Evolutionary conservation across 108 stramenopile genomes (phyloP), one percentile per base, ranked within the genome.

Genomic region (Pseudonitzschia delicatissima): DNA sequence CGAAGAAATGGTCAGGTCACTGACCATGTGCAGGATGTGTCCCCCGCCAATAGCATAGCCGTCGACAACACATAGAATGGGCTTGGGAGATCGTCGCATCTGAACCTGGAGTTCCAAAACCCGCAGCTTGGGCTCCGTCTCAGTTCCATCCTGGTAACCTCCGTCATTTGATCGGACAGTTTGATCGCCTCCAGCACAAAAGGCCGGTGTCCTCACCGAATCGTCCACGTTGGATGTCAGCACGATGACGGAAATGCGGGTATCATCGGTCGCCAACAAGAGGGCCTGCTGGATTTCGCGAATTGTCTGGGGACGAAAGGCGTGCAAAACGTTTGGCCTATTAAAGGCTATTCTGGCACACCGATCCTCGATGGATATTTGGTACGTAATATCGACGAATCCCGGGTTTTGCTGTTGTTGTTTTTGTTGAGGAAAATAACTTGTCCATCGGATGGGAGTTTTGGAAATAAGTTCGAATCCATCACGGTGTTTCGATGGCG

Each of bases 41-140:
- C 96, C 96, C 7, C 96, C 96, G 8, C 96, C 96, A 58, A 97
- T 87, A 37, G 95, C 92, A 71, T 97, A 97, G 4, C 96, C 96
- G 40, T 86, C 79, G 17, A 97, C 95, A 26, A 93, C 90, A 18
- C 95, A 95, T 39, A 97, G 74, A 61, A 97, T 91, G 18, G 96
- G 96, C 76, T 97, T 97, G 32, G 95, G 95, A 85, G 95, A 97
- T 4, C 95, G 89, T 26, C 93, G 77, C 95, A 97, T 96, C 66
- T 92, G 87, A 35, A 93, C 77, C 65, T 96, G 95, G 51, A 96
- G 67, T 71, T 96, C 95, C 18, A 96, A 67, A 7, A 96, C 92
- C 11, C 90, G 73, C 37, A 96, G 64, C 40, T 92, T 76, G 0
- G 96, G 88, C 36, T 68, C 57, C 8, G 74, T 84, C 64, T 97